These are phyloP conservation scores for Trichomonas vaginalis DNA, from an alignment of 208 protist genomes.

Conservation along the genomic window DNA sequence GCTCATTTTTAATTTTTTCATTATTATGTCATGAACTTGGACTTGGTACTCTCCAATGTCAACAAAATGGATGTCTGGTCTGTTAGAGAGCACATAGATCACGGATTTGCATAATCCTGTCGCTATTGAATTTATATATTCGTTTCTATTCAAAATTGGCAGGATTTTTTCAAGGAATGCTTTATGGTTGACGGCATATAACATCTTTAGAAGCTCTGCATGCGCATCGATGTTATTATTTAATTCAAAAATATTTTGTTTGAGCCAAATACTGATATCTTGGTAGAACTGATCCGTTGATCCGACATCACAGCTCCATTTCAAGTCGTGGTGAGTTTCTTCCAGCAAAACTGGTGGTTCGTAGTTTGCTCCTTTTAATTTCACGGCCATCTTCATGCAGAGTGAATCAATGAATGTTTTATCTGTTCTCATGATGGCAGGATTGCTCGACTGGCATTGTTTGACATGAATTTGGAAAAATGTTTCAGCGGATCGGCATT, in stretches of 20 bases:
- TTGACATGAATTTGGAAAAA: not conserved
- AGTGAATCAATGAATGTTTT: not conserved
- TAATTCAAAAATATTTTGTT: not conserved
- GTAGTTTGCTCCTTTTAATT: not conserved
- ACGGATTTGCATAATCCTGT: not conserved
- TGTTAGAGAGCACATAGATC: not conserved
- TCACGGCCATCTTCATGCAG: not conserved
- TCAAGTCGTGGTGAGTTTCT: not conserved
- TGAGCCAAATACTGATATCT: not conserved
- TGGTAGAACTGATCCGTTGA: not conserved
- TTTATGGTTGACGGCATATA: not conserved
- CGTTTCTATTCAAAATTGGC: not conserved
- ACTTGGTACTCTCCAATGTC: too few species aligned
- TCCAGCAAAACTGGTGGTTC: not conserved
- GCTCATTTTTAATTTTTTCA: not conserved
- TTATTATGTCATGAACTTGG: not conserved
- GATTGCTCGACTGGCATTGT: not conserved
- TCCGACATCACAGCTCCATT: not conserved
- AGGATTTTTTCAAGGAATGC: not conserved
- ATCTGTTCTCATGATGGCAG: not conserved
- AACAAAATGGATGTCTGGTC: too few species aligned
- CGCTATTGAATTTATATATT: not conserved
- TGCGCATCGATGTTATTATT: not conserved
- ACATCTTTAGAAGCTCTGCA: not conserved
- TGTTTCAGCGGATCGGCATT: not conserved